phyloP scores from a whole-genome alignment of 352 stramenopile species.

The Pseudoperonospora humuli region DNA sequence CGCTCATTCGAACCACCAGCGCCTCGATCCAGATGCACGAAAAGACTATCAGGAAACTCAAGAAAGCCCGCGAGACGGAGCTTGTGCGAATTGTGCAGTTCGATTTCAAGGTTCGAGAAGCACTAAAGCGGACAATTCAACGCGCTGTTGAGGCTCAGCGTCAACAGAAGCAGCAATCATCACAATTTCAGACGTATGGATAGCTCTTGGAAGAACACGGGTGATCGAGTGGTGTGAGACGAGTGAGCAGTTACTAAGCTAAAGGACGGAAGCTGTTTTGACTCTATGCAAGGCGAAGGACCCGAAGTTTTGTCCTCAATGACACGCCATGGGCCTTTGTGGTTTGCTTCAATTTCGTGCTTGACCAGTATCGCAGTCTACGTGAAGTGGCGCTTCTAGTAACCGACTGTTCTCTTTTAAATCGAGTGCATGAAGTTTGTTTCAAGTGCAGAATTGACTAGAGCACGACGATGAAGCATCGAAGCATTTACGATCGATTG shows the following conservation, averaged over 20 bases:
- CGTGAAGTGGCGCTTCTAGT: slow-evolving; percentile 75
- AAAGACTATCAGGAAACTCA: slow-evolving; percentile 27
- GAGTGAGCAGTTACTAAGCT: background rate
- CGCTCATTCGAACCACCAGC: slow-evolving; percentile 35
- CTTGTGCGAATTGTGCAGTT: slow-evolving; percentile 74
- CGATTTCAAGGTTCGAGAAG: slow-evolving; percentile 35
- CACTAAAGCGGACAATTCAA: slow-evolving; percentile 36
- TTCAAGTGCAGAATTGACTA: too few relatives aligned
- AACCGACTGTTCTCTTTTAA: slow-evolving; percentile 4
- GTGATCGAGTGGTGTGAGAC: background rate
- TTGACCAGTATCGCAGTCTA: slow-evolving; percentile 78
- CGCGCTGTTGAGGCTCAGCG: slow-evolving; percentile 24
- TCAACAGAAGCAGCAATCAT: slow-evolving; percentile 20
- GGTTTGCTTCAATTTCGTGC: slow-evolving; percentile 58
- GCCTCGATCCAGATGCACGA: slow-evolving; percentile 38
- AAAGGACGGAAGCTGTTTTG: slow-evolving; percentile 39
- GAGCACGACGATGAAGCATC: too few relatives aligned
- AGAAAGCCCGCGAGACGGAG: slow-evolving; percentile 54
- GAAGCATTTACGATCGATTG: too few relatives aligned
- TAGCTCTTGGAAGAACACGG: slow-evolving; percentile 4
- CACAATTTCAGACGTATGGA: slow-evolving; percentile 14
- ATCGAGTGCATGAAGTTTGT: slow-evolving; percentile 3
- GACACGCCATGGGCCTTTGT: slow-evolving; percentile 72
- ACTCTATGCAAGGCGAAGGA: slow-evolving; percentile 82
- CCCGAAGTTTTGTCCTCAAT: slow-evolving; percentile 79